Base-by-base conservation (phyloP, 2,329 filamentous ascomycete genomes). In the Diaporthe vaccinii region DNA sequence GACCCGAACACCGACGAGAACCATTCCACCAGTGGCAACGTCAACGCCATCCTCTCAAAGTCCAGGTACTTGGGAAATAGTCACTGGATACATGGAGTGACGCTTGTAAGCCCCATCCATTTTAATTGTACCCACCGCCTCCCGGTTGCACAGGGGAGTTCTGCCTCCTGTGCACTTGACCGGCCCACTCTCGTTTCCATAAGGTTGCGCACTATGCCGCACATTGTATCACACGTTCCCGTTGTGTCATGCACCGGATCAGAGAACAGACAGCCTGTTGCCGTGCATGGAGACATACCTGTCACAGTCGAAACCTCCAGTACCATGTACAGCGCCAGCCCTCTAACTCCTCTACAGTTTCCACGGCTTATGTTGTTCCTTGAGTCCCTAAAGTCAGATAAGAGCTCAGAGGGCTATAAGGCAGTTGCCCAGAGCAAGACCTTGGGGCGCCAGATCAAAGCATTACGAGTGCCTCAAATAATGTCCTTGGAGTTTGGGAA, bases 11-110 rank as follows among this genome's bases (percentile, higher is more conserved):
- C 70, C 9, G 53, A 49, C 5, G 58, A 70, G n/a, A 51, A 36
- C 49, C 15, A 4, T 31, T 59, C 51, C 1, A 34, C 57, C 4
- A 78, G 79, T 0, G 83, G 86, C 0, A 82, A 81, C 2, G 85
- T 86, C 10, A 85, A 85, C n/a, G 81, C 89, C 12, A 84, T 86
- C 28, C 88, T 90, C 58, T 67, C 72, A 76, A 92, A 92, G 78
- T 87, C 86, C 0, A 85, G 90, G 0, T 79, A 91, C 1, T 89
- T 91, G 78, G 90, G 90, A 0, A 87, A 87, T 78, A 90, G 88
- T 41, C 89, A 91, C 78, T 91, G 89, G 86, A 85, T 90, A n/a
- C 89, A 87, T 75, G 84, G 84, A 2, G 80, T 88, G 15, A 78
- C 83, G 0, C 77, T 89, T 59, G 88, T 90, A 78, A 80, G 85